Conservation (phyloP, 2,329 filamentous ascomycete species). For the Thielaviopsis punctulata region DNA sequence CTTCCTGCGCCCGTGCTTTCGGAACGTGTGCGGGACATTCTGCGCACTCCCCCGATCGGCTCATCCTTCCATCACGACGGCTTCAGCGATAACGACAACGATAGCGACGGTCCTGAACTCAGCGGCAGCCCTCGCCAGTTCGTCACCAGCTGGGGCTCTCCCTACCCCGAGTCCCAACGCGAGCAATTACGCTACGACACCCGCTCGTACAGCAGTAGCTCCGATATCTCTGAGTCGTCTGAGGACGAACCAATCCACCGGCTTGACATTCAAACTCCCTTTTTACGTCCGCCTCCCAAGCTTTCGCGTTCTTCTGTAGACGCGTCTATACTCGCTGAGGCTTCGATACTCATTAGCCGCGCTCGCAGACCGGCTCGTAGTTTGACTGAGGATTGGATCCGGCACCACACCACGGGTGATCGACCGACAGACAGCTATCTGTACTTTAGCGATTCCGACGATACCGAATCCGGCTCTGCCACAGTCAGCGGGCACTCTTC, state of each 20-base stretch:
- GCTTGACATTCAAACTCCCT: constrained; percentile 44
- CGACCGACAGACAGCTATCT: constrained; percentile 53
- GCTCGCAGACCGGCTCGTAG: constrained; percentile 41
- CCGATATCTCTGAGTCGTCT: constrained; percentile 20
- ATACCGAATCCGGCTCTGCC: constrained; percentile 20
- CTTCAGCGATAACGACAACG: constrained; percentile 15
- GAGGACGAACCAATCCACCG: constrained; percentile 45
- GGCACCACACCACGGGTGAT: constrained; percentile 58
- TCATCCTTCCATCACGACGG: constrained; percentile 4
- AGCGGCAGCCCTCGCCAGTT: constrained; percentile 21
- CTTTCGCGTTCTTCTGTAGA: constrained; percentile 16
- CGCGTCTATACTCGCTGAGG: constrained; percentile 18
- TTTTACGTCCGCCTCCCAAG: constrained; percentile 38
- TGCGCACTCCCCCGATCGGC: constrained; percentile 33
- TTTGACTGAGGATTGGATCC: constrained; percentile 73
- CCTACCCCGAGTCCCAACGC: constrained; percentile 53
- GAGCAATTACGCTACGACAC: constrained; percentile 30
- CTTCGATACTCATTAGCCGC: constrained; percentile 46
- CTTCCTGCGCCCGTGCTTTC: constrained; percentile 41
- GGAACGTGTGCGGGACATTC: constrained; percentile 34
- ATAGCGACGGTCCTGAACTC: constrained; percentile 12
- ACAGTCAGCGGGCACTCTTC: constrained; percentile 60
- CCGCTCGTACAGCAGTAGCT: constrained; percentile 30
- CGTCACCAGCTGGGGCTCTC: constrained; percentile 78
- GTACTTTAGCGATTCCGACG: constrained; percentile 61